Base-by-base conservation (phyloP, 805 yeast genomes). In the Lipomyces oligophaga region DNA sequence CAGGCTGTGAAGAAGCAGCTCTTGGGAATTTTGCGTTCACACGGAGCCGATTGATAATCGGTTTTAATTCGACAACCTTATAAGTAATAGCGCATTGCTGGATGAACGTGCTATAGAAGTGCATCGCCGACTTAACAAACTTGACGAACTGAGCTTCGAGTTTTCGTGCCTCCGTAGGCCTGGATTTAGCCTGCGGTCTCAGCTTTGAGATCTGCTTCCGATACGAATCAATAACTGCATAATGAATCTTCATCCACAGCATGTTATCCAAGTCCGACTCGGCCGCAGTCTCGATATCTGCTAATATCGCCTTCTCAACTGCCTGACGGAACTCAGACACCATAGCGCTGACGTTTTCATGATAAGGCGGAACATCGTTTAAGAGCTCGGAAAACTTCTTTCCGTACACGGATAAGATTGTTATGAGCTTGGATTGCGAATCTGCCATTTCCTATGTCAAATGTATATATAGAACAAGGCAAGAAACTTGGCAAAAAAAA, bases 121-220 rank as follows among this genome's bases (percentile, higher is more conserved):
- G 25, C 33, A 39, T 35, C 10, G 57, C 16, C 4, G 42, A 34
- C 24, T 51, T 52, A 31, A 52, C 18, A 25, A 45, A 52, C 22
- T 39, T 45, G 27, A 51, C 52, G 27, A 41, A 52, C 18, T 31
- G 30, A 7, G 49, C 51, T 32, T 50, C 46, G 20, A 51, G 34
- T 27, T 51, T 51, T 11, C 56, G 33, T 8, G 52, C 43, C 27
- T 52, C 56, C 7, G 45, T 39, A 8, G 49, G 49, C 33, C 22
- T 33, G 10, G 39, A 19, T 24, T 45, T 47, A 11, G 24, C 27
- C 18, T 40, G 38, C 6, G 52, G 28, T 15, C 39, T 18, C 16
- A 49, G 49, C 46, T 52, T 49, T 18, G 13, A 19, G n/a, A 52
- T 22, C n/a, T 37, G 38, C 16, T 30, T 36, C 21, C 48, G 44